Percentiles rank a stretch among this genome's conserved stretches.
Evolutionary conservation across 139 green algal species (phyloP).

Genomic region (Eudorina sp.): DNA sequence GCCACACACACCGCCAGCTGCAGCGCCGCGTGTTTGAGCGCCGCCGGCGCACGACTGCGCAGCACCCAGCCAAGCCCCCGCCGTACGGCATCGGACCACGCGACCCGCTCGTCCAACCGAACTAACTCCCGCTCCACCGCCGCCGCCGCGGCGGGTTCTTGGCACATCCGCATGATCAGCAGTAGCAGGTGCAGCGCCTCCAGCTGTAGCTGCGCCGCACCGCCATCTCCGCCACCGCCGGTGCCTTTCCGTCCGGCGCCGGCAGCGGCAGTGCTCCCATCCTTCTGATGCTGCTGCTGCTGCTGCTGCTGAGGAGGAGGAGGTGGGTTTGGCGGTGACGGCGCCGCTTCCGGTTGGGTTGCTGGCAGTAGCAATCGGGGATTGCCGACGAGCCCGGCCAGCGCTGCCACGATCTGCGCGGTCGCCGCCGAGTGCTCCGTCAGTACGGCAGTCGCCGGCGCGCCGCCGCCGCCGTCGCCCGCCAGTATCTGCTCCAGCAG

Average conservation of each 20-base stretch:
- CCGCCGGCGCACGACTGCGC: constrained; percentile 32
- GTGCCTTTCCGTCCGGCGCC: neutral
- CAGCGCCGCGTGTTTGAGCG: constrained; percentile 72
- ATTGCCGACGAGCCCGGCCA: constrained; percentile 29
- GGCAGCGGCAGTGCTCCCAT: neutral
- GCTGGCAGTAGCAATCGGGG: neutral
- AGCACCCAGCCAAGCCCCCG: constrained; percentile 53
- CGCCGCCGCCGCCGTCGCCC: neutral
- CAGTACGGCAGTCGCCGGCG: neutral
- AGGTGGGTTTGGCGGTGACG: neutral
- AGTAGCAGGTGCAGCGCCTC: constrained; percentile 76
- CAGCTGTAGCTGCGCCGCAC: constrained; percentile 68
- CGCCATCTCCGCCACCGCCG: neutral
- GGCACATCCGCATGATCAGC: constrained; percentile 61
- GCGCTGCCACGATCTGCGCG: neutral
- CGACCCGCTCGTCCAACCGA: neutral
- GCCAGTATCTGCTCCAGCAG: constrained; percentile 13
- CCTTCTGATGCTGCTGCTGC: neutral
- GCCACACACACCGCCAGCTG: constrained; percentile 65
- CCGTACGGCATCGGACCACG: constrained; percentile 58
- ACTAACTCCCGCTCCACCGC: neutral
- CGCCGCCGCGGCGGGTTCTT: neutral
- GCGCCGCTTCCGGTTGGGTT: neutral
- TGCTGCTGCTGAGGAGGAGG: neutral
- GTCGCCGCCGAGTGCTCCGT: neutral